Base-by-base conservation (phyloP, 2,329 filamentous ascomycete species). In the Nothophaeocryptopus gaeumannii region DNA sequence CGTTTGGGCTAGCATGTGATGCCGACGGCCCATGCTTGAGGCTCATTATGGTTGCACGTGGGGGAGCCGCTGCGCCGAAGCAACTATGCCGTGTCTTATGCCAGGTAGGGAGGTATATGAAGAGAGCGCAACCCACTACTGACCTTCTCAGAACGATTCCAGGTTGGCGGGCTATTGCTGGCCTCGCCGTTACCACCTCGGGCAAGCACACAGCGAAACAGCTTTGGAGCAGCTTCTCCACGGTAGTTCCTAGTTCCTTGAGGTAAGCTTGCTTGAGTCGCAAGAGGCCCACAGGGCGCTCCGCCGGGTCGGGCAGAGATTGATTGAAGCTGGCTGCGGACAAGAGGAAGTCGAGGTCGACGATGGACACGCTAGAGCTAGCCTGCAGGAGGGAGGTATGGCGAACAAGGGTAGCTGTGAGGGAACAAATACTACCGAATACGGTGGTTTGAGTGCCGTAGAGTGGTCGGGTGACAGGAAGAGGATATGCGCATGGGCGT, bases 261-360 rank as follows among this genome's bases (percentile, higher is more conserved):
- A 32, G 20, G 20, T 26, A 26, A 26, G 20, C 20, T 26, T 26
- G 20, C 20, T 26, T 26, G 20, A 26, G 20, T 26, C 20, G 40
- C 20, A 10, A n/a, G 39, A 51, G 42, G 16, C 14, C 16, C 31
- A 29, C 29, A 15, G 37, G 15, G 43, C 31, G 20, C 37, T 47
- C 43, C 49, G 49, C 39, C 35, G 38, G 39, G 12, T 39, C 50
- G 44, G 35, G 20, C 15, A 40, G 30, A 34, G 16, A 34, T 36
- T 51, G 37, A 26, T 38, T 46, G 37, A 32, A 45, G 20, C 45
- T 29, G 39, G 26, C 26, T 42, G 37, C 60, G 60, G 60, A 57
- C 58, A 53, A 59, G 54, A 52, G 60, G 58, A 62, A 55, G 56
- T 43, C 15, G 45, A 37, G 14, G 38, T 36, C 13, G 14, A n/a